Base-by-base conservation (phyloP, 2,329 filamentous ascomycete species). In the Cordyceps farinosa region DNA sequence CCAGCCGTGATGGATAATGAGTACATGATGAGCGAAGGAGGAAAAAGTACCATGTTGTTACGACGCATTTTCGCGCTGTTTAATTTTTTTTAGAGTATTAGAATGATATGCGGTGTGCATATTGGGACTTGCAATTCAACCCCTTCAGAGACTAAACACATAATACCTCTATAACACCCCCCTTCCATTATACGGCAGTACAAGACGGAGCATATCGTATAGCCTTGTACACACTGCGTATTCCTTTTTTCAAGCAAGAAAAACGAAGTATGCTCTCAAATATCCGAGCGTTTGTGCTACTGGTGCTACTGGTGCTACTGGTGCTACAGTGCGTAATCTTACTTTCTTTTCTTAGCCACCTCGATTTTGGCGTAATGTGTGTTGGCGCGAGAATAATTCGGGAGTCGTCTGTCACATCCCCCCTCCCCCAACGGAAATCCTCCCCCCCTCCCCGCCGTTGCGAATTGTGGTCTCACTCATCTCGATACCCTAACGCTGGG, bases 1-100 rank as follows among this genome's bases (percentile, higher is more conserved):
- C 34, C 58, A 27, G 50, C 17, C 45, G 58, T 48, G 40, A 55
- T 30, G 29, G 62, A 64, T 60, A 59, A 65, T n/a, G 22, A 45
- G 44, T 52, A 27, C 44, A 60, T 42, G 36, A 61, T 36, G 42
- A 4, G 38, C 7, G 13, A 22, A 27, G 9, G 45, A n/a, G 27
- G 32, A 34, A 30, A 13, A 22, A 10, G 22, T 9, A 42, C 36
- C n/a, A 57, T 22, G 17, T 22, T 27, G 30, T 38, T 17, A 52
- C 27, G 38, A 9, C 10, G 29, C 10, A 17, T 47, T 50, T 51
- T 42, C 30, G 42, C 5, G 17, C 13, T 34, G 22, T 42, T n/a
- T n/a, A 42, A 44, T 57, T 40, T 15, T 51, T 57, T 40, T 15
- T 40, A 11, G 22, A 59, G 56, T 15, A 40, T 58, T 38, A 59